Evolutionary conservation across 2,329 filamentous ascomycete species (phyloP), one percentile per base, ranked within the genome.

Genomic region (Colletotrichum chrysophilum): DNA sequence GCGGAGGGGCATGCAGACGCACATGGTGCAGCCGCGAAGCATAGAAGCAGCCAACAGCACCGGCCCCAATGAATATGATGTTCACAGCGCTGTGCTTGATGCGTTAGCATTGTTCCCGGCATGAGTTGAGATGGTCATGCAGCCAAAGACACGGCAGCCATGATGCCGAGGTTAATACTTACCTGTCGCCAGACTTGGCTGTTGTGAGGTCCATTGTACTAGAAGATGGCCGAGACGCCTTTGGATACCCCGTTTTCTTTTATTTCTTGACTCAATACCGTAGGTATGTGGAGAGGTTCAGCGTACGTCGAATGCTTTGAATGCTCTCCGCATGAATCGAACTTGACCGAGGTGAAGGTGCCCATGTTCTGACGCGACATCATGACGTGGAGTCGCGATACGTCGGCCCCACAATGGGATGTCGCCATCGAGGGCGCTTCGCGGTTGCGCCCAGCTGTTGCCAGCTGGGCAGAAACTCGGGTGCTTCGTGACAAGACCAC

Each of bases 11-110:
- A 48, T 48, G 43, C 43, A 21, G 18, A 14, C 10, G 52, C 21
- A 91, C 90, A 78, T 90, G 87, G 78, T 94, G 92, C 18, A 94
- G 87, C 26, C 93, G 88, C 8, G 93, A 94, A 62, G 92, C 93
- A 80, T 94, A 94, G 85, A 94, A 94, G 71, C 92, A 93, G 71
- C 93, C 93, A 56, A 95, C 92, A 76, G 93, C 93, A 78, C 93
- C 93, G 26, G 93, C 93, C 81, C 93, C 93, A 74, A 94, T 90
- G 78, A 94, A 92, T 72, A 94, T 88, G 71, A 94, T 86, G 77
- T 92, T 88, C 30, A 89, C 85, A n/a, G 87, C 84, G 78, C 86
- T 89, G 75, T 52, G 12, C 6, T 26, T n/a, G n/a, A 26, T 13
- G 18, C 34, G 32, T 64, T 34, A 64, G 61, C 18, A 12, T 34